Base-by-base conservation (phyloP, 2,329 filamentous ascomycete genomes). In the Sporothrix variecibatus region DNA sequence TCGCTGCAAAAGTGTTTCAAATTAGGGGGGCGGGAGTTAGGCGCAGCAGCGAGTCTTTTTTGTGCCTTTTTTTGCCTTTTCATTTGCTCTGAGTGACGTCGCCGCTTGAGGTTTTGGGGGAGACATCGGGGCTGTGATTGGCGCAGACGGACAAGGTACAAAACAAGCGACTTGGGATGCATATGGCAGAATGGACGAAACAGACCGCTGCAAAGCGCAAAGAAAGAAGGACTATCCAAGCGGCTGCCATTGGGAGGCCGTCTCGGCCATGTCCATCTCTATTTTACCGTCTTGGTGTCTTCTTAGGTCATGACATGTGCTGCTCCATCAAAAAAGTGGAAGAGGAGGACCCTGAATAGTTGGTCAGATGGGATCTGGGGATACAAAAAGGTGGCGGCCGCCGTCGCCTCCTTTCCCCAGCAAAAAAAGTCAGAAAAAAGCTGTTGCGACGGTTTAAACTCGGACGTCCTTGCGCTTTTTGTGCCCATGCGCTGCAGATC, bases 1-100 rank as follows among this genome's bases (percentile, higher is more conserved):
- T 71, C 38, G 23, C 56, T 64, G 28, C 58, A 64, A 67, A 72
- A 43, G 58, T 56, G 71, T 72, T 72, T 72, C 71, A 72, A 65
- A 67, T 56, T 67, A 67, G 34, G 46, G 58, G 28, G 71, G 38
- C 40, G 58, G 46, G 49, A 67, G 60, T 38, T 31, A 46, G 71
- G 46, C 60, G 71, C 71, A 72, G 71, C 70, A 72, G n/a, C 34
- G 3, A 68, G 43, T n/a, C 65, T 68, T 34, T 31, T 51, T 67
- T 46, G 6, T 12, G 20, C 23, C 46, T 51, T 51, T 51, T 49
- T 49, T 17, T 51, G 17, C 26, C 51, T 11, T 15, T 65, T 17
- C 15, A 17, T 17, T 62, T 38, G 58, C 31, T 17, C 31, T 12
- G 62, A 69, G 67, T 69, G 67, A 69, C 67, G 67, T 69, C 46